A percentile compares a stretch with the other conserved stretches of the same genome.
phyloP scores from a whole-genome alignment of 331 rosid species.

The Arachis monticola region DNA sequence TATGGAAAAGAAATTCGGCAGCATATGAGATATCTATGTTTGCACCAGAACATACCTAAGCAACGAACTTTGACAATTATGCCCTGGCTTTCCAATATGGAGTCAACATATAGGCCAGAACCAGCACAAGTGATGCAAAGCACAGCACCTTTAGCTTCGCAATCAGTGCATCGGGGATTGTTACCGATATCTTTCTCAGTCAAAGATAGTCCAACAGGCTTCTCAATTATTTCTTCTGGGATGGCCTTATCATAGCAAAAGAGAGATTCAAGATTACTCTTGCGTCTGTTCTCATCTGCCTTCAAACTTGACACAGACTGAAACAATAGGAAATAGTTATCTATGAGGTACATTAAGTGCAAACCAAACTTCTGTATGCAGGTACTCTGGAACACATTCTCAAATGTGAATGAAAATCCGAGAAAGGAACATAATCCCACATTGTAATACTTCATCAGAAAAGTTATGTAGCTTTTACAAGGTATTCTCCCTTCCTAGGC shows the following conservation, averaged over 20 bases:
- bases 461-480: constrained; percentile 18
- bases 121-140: constrained; percentile 89
- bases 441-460: constrained; percentile 1
- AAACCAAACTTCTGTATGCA: constrained; percentile 4
- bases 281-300: constrained; percentile 51
- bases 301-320: constrained; percentile 56
- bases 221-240: constrained; percentile 83
- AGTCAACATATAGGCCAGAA: constrained; percentile 82
- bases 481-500: constrained; percentile 15
- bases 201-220: constrained; percentile 74
- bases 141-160: constrained; percentile 83
- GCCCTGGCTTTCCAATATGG: constrained; percentile 88
- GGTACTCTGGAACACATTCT: neutral
- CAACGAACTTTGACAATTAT: constrained; percentile 83
- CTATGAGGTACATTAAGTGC: constrained; percentile 5
- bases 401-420: neutral
- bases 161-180: constrained; percentile 63
- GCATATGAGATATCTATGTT: neutral
- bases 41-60: constrained; percentile 56
- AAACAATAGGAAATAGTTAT: constrained; percentile 26
- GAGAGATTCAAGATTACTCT: constrained; percentile 65
- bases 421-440: constrained; percentile 9
- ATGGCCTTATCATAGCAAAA: constrained; percentile 80
- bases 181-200: constrained; percentile 69
- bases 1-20: constrained; percentile 19